Evolutionary conservation across 139 green algal genomes (phyloP).

Genomic region (Chlamydomonas asymmetrica): DNA sequence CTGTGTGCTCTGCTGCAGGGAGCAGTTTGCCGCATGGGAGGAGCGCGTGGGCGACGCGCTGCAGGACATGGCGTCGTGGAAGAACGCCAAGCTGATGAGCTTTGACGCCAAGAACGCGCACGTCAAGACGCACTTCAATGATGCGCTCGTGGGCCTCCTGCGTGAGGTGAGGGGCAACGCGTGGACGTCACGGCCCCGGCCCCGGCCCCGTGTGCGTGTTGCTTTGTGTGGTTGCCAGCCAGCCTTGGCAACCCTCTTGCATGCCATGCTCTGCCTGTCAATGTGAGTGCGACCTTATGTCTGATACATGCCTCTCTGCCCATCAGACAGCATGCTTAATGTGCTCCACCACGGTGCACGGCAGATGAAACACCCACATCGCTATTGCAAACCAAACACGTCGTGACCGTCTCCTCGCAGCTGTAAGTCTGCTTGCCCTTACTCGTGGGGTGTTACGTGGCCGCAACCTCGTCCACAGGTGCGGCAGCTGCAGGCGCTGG

Average conservation of each 20-base stretch:
- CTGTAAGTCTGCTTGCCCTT: too few relatives aligned
- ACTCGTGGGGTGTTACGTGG: too few relatives aligned
- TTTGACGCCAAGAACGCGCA: conserved; percentile 69
- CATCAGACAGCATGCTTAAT: too few relatives aligned
- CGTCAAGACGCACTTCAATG: conserved; percentile 75
- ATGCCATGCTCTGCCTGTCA: too few relatives aligned
- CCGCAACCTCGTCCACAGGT: conserved; percentile 30
- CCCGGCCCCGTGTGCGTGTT: background rate
- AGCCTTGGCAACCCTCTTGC: conserved; percentile 5
- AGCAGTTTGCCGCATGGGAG: conserved; percentile 23
- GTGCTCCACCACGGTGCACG: too few relatives aligned
- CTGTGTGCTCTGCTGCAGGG: background rate
- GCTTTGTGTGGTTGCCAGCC: background rate
- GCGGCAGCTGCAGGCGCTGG: conserved; percentile 71
- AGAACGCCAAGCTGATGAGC: conserved; percentile 71
- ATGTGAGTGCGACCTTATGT: too few relatives aligned
- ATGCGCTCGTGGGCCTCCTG: conserved; percentile 68
- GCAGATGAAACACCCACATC: too few relatives aligned
- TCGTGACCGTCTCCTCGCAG: too few relatives aligned
- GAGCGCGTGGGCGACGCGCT: conserved; percentile 48
- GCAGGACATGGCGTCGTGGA: conserved; percentile 63
- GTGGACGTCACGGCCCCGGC: too few relatives aligned
- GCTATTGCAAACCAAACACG: too few relatives aligned
- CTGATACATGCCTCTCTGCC: too few relatives aligned
- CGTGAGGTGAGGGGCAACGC: conserved; percentile 58